Base-by-base conservation (phyloP, 2,329 filamentous ascomycete genomes). In the Hypoxylon sp. region DNA sequence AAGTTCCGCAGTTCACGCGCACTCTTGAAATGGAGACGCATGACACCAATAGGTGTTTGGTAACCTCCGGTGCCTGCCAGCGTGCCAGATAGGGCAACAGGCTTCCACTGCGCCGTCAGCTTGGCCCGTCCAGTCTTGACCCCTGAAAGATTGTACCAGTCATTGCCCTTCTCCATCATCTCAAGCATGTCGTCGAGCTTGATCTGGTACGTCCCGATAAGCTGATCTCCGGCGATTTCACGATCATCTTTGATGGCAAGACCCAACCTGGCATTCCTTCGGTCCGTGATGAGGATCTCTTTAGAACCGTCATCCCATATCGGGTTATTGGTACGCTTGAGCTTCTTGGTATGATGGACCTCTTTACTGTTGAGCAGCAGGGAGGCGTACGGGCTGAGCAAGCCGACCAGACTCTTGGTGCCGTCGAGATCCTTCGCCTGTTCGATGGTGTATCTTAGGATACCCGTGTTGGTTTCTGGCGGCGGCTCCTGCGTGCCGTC, bases 311-410 rank as follows among this genome's bases (percentile, higher is more conserved):
- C 89, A 50, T 94, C 89, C 88, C 93, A 99, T 69, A 99, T 93
- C 6, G 95, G 95, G 69, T 97, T 95, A 78, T 99, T 99, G 58
- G 92, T 98, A 60, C 94, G 89, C 83, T 98, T 99, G 69, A 97
- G 83, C 75, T 93, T 96, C 77, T 92, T 91, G 49, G 93, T 96
- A 54, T 87, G 83, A 69, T 97, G 92, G 3, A 98, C 84, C 72
- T 96, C 89, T 76, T 95, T 96, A 62, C 92, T 90, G 69, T 99
- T 99, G 67, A 99, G 85, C 40, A 97, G 83, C 47, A 99, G 82
- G 26, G 88, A 82, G 8, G 91, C 93, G 67, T 98, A 99, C 1
- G 95, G 95, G 75, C 92, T 98, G 42, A 99, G 87, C 62, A 88
- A 83, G 24, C 95, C 95, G 58, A 98, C 88, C 71, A 99, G 78